These are phyloP conservation scores for Lactarius deliciosus DNA, from an alignment of 768 basidiomycete genomes.

Conservation along the genomic window DNA sequence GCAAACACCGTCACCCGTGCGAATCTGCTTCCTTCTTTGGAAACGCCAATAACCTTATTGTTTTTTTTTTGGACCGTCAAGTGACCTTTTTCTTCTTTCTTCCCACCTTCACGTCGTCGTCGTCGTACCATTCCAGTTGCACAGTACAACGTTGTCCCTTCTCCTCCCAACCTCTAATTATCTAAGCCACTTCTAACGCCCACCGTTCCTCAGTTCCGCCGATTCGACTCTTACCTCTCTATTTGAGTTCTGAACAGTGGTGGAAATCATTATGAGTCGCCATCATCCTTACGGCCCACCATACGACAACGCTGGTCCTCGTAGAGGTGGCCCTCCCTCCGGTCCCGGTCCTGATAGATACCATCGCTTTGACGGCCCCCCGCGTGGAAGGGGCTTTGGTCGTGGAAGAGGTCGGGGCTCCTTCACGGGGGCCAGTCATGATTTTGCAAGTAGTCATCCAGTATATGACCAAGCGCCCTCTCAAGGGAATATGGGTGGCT, in stretches of 20 bases:
- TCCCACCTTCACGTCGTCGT: slow-evolving; percentile 21
- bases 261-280: slow-evolving; percentile 62
- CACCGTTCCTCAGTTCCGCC: slow-evolving; percentile 21
- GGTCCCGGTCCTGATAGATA: slow-evolving; percentile 32
- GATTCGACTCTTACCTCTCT: slow-evolving; percentile 24
- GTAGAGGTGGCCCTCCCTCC: slow-evolving; percentile 31
- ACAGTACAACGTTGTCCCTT: slow-evolving; percentile 28
- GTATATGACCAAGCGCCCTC: slow-evolving; percentile 67
- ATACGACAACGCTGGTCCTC: slow-evolving; percentile 28
- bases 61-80: slow-evolving; percentile 12
- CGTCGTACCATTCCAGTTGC: slow-evolving; percentile 22
- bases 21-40: not conserved
- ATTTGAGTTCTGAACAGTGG: slow-evolving; percentile 33
- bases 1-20: slow-evolving; percentile 3
- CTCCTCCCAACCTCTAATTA: slow-evolving; percentile 10
- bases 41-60: not conserved
- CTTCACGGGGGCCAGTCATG: slow-evolving; percentile 42
- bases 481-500: slow-evolving; percentile 61
- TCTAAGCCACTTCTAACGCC: slow-evolving; percentile 20
- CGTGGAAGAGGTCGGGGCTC: slow-evolving; percentile 73
- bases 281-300: slow-evolving; percentile 78
- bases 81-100: slow-evolving; percentile 10
- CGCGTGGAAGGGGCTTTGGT: slow-evolving; percentile 64
- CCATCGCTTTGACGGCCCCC: slow-evolving; percentile 46
- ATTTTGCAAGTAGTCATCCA: slow-evolving; percentile 51